Evolutionary conservation across 164 flowering plant species (phyloP).

Genomic region (Annona cherimola): DNA sequence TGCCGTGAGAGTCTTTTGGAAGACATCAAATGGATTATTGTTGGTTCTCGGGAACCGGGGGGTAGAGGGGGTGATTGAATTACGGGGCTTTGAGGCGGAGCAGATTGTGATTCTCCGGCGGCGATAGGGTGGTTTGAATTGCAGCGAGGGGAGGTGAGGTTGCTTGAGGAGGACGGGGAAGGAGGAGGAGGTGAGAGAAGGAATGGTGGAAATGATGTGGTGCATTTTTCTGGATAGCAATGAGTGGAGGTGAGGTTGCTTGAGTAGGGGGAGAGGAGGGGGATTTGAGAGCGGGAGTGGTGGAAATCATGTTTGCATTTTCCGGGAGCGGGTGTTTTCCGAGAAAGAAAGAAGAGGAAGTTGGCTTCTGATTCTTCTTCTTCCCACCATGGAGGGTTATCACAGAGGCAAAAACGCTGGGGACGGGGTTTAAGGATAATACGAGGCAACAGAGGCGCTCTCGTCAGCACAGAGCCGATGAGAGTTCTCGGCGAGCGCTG

Average conservation of each 20-base stretch:
- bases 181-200: conserved; percentile 4
- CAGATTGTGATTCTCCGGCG: conserved; percentile 8
- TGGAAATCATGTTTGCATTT: not conserved
- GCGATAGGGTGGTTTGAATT: not conserved
- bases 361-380: not conserved
- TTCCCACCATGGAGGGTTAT: not conserved
- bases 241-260: not conserved
- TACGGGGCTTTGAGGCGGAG: conserved; percentile 1
- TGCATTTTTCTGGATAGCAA: not conserved
- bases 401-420: not conserved
- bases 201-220: not conserved
- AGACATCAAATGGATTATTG: not conserved
- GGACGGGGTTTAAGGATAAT: not conserved
- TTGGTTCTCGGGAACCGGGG: not conserved
- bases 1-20: conserved; percentile 32
- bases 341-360: not conserved
- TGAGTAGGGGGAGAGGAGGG: not conserved
- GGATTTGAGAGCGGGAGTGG: not conserved
- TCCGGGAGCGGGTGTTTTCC: not conserved
- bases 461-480: not conserved
- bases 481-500: not conserved
- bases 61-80: conserved; percentile 1
- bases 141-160: not conserved
- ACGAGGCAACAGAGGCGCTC: not conserved
- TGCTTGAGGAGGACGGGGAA: not conserved